A percentile compares a stretch with the other conserved stretches of the same genome.
phyloP scores from a whole-genome alignment of 1,284 basidiomycete species.

The Dichomitus squalens region DNA sequence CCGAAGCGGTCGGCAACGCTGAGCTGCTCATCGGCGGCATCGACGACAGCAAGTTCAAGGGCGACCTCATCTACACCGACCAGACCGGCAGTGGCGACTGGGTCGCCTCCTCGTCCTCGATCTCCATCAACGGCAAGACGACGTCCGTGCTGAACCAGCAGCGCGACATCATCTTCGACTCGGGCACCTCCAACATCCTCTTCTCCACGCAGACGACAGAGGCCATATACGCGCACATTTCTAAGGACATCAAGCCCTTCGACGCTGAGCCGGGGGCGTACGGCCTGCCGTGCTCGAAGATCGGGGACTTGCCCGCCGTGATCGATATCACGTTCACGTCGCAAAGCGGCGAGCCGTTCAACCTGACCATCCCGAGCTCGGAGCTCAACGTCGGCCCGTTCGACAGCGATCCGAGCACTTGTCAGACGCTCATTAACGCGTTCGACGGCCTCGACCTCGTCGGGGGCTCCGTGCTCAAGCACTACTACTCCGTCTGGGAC shows the following conservation, averaged over 20 bases:
- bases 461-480: slow-evolving; percentile 55
- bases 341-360: slow-evolving; percentile 47
- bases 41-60: slow-evolving; percentile 52
- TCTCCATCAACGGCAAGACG: slow-evolving; percentile 56
- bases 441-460: slow-evolving; percentile 51
- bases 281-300: slow-evolving; percentile 51
- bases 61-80: slow-evolving; percentile 45
- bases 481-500: slow-evolving; percentile 61
- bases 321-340: slow-evolving; percentile 57
- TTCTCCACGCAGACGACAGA: slow-evolving; percentile 50
- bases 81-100: slow-evolving; percentile 42
- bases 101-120: slow-evolving; percentile 47
- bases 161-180: slow-evolving; percentile 56
- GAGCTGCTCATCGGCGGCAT: slow-evolving; percentile 57
- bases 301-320: slow-evolving; percentile 46
- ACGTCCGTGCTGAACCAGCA: slow-evolving; percentile 40
- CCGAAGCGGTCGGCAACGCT: slow-evolving; percentile 48
- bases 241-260: slow-evolving; percentile 54
- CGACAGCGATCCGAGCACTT: slow-evolving; percentile 44
- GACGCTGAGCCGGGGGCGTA: slow-evolving; percentile 54
- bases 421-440: slow-evolving; percentile 60
- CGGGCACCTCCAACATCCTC: slow-evolving; percentile 57
- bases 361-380: slow-evolving; percentile 55
- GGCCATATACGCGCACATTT: slow-evolving; percentile 59
- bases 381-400: slow-evolving; percentile 61